phyloP scores from a whole-genome alignment of 768 basidiomycete species.

The Lepiota venenata region DNA sequence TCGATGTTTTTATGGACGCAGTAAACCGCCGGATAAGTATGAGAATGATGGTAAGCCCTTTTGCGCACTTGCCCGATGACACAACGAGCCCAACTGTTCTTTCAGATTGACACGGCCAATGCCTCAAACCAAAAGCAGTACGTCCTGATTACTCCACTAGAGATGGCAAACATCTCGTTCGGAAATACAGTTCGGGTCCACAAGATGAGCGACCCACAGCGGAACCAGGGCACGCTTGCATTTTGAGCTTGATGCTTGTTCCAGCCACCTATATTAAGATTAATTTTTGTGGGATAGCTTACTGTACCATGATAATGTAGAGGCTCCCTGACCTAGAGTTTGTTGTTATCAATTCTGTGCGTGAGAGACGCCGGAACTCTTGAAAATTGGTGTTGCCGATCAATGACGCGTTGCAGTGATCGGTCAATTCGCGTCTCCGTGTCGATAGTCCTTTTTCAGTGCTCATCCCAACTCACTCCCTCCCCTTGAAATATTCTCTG shows the following conservation, averaged over 20 bases:
- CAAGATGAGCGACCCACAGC: conserved; percentile 76
- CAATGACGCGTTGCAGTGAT: conserved; percentile 8
- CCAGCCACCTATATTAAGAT: neutral
- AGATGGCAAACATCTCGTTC: conserved; percentile 71
- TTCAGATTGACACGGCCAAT: conserved; percentile 85
- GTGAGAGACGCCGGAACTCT: neutral
- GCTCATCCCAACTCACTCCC: neutral
- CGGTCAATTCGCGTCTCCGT: neutral
- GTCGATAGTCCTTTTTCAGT: neutral
- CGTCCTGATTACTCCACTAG: conserved; percentile 94
- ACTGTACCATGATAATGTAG: conserved; percentile 1
- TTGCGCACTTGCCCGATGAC: neutral
- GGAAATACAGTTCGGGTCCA: conserved; percentile 72
- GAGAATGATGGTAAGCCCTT: conserved; percentile 82
- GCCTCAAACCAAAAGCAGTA: conserved; percentile 88
- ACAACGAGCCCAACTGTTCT: conserved; percentile 2
- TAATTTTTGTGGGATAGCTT: neutral
- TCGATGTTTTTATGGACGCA: conserved; percentile 98
- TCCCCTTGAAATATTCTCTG: neutral
- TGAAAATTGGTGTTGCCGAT: neutral
- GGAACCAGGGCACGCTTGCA: conserved; percentile 48
- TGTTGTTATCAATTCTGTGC: neutral
- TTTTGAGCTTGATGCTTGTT: conserved; percentile 15
- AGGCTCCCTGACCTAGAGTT: neutral
- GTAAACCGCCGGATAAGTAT: conserved; percentile 90